Base-by-base conservation (phyloP, 108 stramenopile species). In the Parmales sp. region DNA sequence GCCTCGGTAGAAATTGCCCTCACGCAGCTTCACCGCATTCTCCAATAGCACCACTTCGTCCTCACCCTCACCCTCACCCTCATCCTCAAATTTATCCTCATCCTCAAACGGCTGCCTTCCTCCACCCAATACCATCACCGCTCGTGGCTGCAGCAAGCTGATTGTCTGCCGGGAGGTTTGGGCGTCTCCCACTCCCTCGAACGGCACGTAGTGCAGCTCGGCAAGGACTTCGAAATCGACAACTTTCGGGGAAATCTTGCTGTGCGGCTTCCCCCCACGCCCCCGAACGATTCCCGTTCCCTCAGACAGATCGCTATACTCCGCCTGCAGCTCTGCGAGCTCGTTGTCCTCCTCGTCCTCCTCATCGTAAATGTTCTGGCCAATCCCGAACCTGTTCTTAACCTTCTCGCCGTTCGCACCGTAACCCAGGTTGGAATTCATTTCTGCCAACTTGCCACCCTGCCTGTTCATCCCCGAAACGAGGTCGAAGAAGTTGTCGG, bases 281-380 rank as follows among this genome's bases (percentile, higher is more conserved):
- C 91, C 91, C 64, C 86, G 85, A 64, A 93, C 84, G 66, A 93
- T 90, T 8, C 91, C 91, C 41, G 63, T 83, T 25, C 91, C 91
- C 66, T 84, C 89, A 6, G 88, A 89, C 51, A 93, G 65, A 78
- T 93, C 91, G 22, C 69, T 74, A 16, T 82, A 82, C 64, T 20
- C 64, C n/a, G 37, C 6, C 26, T 20, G 3, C 4, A 28, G 29
- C 54, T 60, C 36, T 3, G 31, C 31, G n/a, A 28, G 18, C 2
- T 34, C 13, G 26, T 60, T 60, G n/a, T 34, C 13, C 29, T 60
- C 54, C 54, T 20, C 36, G 54, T 34, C 13, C 26, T 60, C 31
- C 54, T 60, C 54, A 28, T 34, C n/a, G n/a, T n/a, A n/a, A n/a
- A n/a, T n/a, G n/a, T n/a, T n/a, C n/a, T n/a, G n/a, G n/a, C n/a